A percentile compares a stretch with the other conserved stretches of the same genome.
phyloP scores from a whole-genome alignment of 148 eudicot species.

The Rhododendron simsii region DNA sequence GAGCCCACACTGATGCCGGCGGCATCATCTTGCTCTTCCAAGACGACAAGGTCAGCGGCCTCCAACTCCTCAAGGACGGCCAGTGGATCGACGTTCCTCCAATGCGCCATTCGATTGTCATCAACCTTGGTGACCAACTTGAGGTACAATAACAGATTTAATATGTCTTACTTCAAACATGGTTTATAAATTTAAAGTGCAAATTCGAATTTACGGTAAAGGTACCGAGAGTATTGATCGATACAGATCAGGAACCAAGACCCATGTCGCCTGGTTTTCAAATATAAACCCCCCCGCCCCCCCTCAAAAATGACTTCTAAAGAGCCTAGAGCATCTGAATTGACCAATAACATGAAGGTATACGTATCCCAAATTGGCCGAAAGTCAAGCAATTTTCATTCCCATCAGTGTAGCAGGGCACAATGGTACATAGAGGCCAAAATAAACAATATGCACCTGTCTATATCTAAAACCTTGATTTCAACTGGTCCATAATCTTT shows the following conservation, averaged over 20 bases:
- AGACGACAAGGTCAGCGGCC: conserved; percentile 70
- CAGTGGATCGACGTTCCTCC: conserved; percentile 76
- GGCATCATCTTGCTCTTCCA: conserved; percentile 79
- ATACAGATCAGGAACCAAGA: not conserved
- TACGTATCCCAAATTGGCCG: too few relatives aligned
- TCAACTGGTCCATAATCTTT: not conserved
- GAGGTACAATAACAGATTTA: conserved; percentile 37
- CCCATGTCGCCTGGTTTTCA: not conserved
- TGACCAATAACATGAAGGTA: too few relatives aligned
- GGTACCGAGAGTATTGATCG: not conserved
- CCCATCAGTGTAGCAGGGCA: not conserved
- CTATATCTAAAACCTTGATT: not conserved
- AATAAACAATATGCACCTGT: not conserved
- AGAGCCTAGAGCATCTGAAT: not conserved
- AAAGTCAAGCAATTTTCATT: not conserved
- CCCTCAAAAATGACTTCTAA: not conserved
- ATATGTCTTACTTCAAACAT: not conserved
- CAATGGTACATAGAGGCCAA: not conserved
- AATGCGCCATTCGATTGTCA: conserved; percentile 72
- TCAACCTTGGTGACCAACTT: conserved; percentile 76
- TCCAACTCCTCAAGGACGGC: conserved; percentile 67
- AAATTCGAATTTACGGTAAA: not conserved
- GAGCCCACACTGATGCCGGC: conserved; percentile 84
- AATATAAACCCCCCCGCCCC: too few relatives aligned
- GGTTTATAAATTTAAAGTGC: not conserved